phyloP scores from a whole-genome alignment of 2,329 filamentous ascomycete genomes.

The Emmonsiellopsis sp. region DNA sequence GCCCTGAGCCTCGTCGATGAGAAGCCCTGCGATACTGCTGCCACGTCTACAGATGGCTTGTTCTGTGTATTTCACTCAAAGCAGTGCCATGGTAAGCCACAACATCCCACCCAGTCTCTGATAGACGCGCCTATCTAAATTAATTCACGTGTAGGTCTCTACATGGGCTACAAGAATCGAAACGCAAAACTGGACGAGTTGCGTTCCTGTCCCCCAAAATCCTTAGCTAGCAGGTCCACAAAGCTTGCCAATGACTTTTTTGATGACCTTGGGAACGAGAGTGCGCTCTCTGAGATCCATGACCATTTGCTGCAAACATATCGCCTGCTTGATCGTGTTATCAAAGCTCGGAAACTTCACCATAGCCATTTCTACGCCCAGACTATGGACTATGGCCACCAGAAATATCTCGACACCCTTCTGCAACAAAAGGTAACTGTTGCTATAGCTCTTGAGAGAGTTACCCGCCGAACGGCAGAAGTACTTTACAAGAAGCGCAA shows the following conservation, averaged over 20 bases:
- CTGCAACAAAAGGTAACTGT: slow-evolving; percentile 28
- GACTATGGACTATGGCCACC: slow-evolving; percentile 36
- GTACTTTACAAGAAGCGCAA: slow-evolving; percentile 37
- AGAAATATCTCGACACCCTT: slow-evolving; percentile 30
- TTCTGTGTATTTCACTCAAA: slow-evolving; percentile 35
- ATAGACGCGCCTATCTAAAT: neutral
- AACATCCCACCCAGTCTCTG: neutral
- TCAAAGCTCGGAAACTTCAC: slow-evolving; percentile 33
- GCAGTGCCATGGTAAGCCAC: slow-evolving; percentile 28
- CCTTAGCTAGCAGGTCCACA: slow-evolving; percentile 24
- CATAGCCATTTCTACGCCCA: slow-evolving; percentile 35
- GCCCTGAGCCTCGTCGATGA: slow-evolving; percentile 7
- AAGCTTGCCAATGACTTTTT: slow-evolving; percentile 34
- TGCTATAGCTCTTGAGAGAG: slow-evolving; percentile 32
- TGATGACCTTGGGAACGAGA: slow-evolving; percentile 26
- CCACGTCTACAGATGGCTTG: slow-evolving; percentile 33
- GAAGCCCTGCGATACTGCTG: slow-evolving; percentile 22
- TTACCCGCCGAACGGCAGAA: slow-evolving; percentile 34
- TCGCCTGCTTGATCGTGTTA: slow-evolving; percentile 31
- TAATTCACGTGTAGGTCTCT: slow-evolving; percentile 21
- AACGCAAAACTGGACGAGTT: slow-evolving; percentile 38
- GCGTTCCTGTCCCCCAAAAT: slow-evolving; percentile 12
- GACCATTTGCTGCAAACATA: slow-evolving; percentile 31
- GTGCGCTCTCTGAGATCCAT: slow-evolving; percentile 17
- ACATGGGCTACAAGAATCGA: slow-evolving; percentile 40